A percentile compares a stretch with the other conserved stretches of the same genome.
Conservation (phyloP, 169 alveolate genomes). For the Sarcocystis neurona region DNA sequence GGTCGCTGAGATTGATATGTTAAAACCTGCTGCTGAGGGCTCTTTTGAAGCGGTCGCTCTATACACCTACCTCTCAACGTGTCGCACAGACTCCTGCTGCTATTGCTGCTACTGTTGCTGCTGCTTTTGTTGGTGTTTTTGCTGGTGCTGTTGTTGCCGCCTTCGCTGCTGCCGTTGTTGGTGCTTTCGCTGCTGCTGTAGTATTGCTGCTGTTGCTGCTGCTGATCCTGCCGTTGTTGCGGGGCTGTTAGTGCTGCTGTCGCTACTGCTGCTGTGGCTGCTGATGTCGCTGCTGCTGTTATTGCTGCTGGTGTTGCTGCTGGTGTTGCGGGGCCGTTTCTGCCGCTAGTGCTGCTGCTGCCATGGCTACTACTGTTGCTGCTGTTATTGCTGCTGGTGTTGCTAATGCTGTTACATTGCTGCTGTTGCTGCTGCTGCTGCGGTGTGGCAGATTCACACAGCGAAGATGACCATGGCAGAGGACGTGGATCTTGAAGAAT, state of each 20-base stretch:
- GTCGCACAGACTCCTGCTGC: neutral
- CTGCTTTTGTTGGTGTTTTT: neutral
- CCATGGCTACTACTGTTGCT: neutral
- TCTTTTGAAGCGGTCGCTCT: neutral
- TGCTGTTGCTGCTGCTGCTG: neutral
- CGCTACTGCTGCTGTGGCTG: constrained; percentile 5
- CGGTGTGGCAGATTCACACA: constrained; percentile 92
- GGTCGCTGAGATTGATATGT: neutral
- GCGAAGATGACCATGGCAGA: constrained; percentile 96
- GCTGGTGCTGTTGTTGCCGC: constrained; percentile 4
- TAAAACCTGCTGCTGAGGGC: too few species aligned
- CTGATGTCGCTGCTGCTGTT: constrained; percentile 9
- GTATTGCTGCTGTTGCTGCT: constrained; percentile 16
- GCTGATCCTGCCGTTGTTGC: neutral
- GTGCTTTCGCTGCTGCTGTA: neutral
- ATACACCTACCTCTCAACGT: neutral
- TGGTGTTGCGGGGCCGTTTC: neutral
- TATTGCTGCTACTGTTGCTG: neutral
- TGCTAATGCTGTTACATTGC: neutral
- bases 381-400: neutral
- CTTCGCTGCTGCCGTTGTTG: neutral
- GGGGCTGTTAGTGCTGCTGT: neutral
- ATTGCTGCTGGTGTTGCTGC: neutral
- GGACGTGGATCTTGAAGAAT: constrained; percentile 98
- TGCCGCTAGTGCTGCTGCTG: neutral